Evolutionary conservation across 176 grass and related monocot species (phyloP).

Genomic region (Thalia dealbata): DNA sequence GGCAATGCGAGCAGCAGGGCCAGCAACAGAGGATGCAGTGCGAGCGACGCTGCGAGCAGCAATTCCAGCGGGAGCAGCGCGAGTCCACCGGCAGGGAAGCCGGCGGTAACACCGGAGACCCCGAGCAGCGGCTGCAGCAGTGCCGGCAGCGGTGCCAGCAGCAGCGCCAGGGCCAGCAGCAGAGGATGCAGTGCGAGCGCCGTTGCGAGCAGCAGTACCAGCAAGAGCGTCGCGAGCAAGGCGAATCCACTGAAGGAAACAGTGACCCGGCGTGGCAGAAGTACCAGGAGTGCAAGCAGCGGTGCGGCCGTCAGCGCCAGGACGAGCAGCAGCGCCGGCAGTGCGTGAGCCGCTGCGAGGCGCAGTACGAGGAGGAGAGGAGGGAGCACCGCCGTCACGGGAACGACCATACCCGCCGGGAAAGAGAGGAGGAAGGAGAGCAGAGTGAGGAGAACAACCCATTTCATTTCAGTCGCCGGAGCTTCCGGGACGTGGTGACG

Average conservation of each 20-base stretch:
- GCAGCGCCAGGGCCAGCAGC: not conserved
- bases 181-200: constrained; percentile 1
- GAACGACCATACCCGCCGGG: not conserved
- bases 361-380: constrained; percentile 16
- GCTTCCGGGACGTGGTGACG: constrained; percentile 24
- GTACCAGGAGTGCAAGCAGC: constrained; percentile 1
- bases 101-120: too few relatives aligned
- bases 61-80: constrained; percentile 7
- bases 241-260: not conserved
- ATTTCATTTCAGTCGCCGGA: constrained; percentile 45
- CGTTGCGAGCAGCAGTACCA: not conserved
- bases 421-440: not conserved
- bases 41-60: not conserved
- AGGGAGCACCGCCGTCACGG: not conserved
- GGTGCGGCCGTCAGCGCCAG: not conserved
- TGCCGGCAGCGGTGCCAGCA: constrained; percentile 26
- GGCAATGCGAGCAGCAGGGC: constrained; percentile 15
- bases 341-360: constrained; percentile 14
- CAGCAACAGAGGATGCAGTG: not conserved
- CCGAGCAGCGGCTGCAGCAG: constrained; percentile 6
- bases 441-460: constrained; percentile 17
- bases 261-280: not conserved
- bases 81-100: not conserved
- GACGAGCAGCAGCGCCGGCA: constrained; percentile 2
- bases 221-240: constrained; percentile 12